A percentile compares a stretch with the other conserved stretches of the same genome.
These are phyloP conservation scores for Anastatica hierochuntica DNA, from an alignment of 345 rosid species.

Conservation along the genomic window DNA sequence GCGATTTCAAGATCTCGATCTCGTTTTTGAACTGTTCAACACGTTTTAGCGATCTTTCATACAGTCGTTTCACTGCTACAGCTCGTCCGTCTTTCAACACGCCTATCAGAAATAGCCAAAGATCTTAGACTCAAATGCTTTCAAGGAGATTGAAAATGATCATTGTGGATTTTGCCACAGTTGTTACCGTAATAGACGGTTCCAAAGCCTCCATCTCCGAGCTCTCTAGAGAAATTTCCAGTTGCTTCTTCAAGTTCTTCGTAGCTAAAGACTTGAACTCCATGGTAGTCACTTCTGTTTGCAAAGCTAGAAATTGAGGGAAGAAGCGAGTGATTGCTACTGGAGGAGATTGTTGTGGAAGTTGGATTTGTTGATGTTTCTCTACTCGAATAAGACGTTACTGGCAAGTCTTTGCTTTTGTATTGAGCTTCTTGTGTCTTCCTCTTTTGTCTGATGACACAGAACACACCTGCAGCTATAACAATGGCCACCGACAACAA, in stretches of 20 bases:
- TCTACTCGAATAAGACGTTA: conserved; percentile 37
- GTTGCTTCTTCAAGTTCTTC: conserved; percentile 81
- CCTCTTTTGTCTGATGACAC: not conserved
- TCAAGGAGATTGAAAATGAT: no score
- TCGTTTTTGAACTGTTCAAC: no score
- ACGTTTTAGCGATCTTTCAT: no score
- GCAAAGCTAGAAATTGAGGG: conserved; percentile 34
- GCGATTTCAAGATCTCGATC: no score
- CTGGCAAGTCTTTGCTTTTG: conserved; percentile 29
- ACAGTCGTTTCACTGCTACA: no score
- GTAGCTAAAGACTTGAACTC: conserved; percentile 60
- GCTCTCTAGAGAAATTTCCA: conserved; percentile 56
- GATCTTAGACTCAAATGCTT: no score
- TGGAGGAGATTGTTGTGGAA: conserved; percentile 34
- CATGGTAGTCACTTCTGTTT: conserved; percentile 53
- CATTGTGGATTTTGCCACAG: no score
- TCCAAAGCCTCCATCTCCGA: conserved; percentile 92
- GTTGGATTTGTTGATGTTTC: conserved; percentile 29
- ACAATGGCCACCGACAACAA: not conserved
- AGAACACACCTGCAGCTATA: not conserved
- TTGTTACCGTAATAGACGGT: conserved; percentile 65
- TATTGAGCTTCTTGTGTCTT: conserved; percentile 15
- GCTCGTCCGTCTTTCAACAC: no score
- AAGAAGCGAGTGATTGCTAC: conserved; percentile 35
- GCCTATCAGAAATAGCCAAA: conserved; percentile 43